Evolutionary conservation across 768 basidiomycete species (phyloP), one percentile per base, ranked within the genome.

Genomic region (Auricularia cornea): DNA sequence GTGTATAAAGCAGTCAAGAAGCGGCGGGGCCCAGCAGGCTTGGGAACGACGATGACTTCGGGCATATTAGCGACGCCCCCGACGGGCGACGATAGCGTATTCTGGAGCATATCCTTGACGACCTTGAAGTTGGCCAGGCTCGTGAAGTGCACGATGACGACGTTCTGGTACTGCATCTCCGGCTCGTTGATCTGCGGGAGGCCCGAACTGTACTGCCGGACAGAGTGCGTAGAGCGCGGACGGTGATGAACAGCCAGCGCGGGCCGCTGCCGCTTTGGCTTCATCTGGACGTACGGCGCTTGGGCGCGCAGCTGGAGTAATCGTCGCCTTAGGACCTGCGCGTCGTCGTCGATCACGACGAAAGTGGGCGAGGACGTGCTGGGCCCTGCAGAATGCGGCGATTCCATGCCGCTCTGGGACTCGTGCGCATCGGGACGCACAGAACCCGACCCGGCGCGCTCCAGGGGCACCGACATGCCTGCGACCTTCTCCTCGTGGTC

Each of bases 1-100:
- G 92, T 98, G 72, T 96, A 90, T 20, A 99, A 78, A 29, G 94
- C 90, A 26, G 94, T 95, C 67, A 99, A 78, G 68, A 98, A 88
- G 10, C 96, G 86, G 41, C 96, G 85, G 6, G 97, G 97, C 3
- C 97, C 96, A 20, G 91, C 95, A 11, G 96, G 96, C 75, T 98
- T 99, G 26, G 95, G 96, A 41, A 98, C 88, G 67, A 99, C 92
- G 83, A 98, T 91, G 31, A 99, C 85, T 68, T 99, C 97, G 1
- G 97, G 88, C 12, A 89, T 73, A 28, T 77, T 71, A 69, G 78
- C 64, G 67, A 65, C 52, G 2, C 54, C 28, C 4, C 54, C 54
- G 10, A 57, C 11, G 26, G 54, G 28, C 12, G 81, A 75, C 41
- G 73, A 72, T 66, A 89, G 77, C 23, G 87, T 78, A 20, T 84